Conservation (phyloP, 31 red algal genomes). For the Asparagopsis taxiformis region DNA sequence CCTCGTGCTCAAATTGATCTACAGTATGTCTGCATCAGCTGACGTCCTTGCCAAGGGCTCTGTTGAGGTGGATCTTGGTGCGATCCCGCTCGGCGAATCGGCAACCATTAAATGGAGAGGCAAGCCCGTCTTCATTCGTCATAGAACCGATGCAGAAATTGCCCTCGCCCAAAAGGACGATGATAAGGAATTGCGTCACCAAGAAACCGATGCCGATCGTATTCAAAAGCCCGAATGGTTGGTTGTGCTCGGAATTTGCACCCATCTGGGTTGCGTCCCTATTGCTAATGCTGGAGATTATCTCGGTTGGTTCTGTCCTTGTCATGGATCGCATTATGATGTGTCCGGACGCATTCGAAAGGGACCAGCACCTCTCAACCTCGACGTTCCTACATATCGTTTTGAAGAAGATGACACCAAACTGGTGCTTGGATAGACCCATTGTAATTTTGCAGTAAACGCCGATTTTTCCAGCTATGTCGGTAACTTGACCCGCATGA, state of each 20-base stretch:
- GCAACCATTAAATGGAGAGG: slow-evolving; percentile 98
- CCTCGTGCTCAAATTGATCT: slow-evolving; percentile 87
- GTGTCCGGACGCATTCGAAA: slow-evolving; percentile 95
- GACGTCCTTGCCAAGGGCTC: slow-evolving; percentile 90
- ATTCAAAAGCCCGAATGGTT: slow-evolving; percentile 91
- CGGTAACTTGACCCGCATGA: slow-evolving; percentile 8
- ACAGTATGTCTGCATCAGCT: slow-evolving; percentile 93
- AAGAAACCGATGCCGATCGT: slow-evolving; percentile 74
- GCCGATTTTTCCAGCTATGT: neutral
- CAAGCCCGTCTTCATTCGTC: slow-evolving; percentile 97
- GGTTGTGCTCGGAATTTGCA: slow-evolving; percentile 94
- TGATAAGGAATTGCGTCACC: slow-evolving; percentile 74
- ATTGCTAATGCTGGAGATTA: slow-evolving; percentile 98
- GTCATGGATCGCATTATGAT: slow-evolving; percentile 97
- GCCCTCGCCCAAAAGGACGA: slow-evolving; percentile 75
- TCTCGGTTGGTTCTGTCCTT: slow-evolving; percentile 97
- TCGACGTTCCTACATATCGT: slow-evolving; percentile 87
- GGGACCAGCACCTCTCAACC: slow-evolving; percentile 94
- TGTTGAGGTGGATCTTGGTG: slow-evolving; percentile 83
- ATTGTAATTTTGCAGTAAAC: neutral
- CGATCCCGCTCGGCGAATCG: slow-evolving; percentile 84
- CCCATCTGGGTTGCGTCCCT: slow-evolving; percentile 96
- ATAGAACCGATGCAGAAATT: slow-evolving; percentile 86
- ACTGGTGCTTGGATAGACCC: slow-evolving; percentile 77
- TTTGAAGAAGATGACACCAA: slow-evolving; percentile 96